These are phyloP conservation scores for Coniella vitis DNA, from an alignment of 2,329 filamentous ascomycete genomes.

Conservation along the genomic window DNA sequence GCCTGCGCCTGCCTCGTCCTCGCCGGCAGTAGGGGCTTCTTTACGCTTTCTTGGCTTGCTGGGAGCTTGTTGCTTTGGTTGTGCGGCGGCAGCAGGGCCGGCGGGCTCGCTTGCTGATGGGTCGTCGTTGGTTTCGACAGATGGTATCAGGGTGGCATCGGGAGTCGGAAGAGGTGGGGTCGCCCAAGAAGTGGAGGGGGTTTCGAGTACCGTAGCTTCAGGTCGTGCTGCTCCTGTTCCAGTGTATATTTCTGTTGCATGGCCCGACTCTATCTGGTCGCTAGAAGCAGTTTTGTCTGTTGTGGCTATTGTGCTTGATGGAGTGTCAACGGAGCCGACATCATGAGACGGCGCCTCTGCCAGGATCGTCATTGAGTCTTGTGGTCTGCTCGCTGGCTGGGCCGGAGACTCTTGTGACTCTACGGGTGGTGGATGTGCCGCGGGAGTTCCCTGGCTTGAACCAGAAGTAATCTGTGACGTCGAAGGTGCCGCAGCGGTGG, in stretches of 20 bases:
- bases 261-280: constrained; percentile 1
- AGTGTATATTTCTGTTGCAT: no score
- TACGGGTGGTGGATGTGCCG: background rate
- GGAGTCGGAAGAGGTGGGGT: background rate
- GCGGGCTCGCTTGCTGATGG: background rate
- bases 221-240: no score
- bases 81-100: background rate
- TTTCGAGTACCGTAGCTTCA: background rate
- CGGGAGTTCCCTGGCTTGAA: background rate
- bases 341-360: no score
- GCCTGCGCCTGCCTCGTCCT: constrained; percentile 12
- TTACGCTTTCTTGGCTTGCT: constrained; percentile 20
- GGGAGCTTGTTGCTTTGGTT: constrained; percentile 10
- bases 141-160: background rate
- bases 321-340: no score
- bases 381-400: no score
- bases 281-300: background rate
- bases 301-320: no score
- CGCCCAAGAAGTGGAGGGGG: background rate
- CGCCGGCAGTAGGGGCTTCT: constrained; percentile 4
- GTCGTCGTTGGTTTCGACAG: constrained; percentile 7
- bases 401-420: no score
- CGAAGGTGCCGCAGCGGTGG: background rate
- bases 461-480: background rate
- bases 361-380: no score